A percentile compares a stretch with the other conserved stretches of the same genome.
These are phyloP conservation scores for Marasmius sp. DNA, from an alignment of 1,284 basidiomycete species.

Conservation along the genomic window DNA sequence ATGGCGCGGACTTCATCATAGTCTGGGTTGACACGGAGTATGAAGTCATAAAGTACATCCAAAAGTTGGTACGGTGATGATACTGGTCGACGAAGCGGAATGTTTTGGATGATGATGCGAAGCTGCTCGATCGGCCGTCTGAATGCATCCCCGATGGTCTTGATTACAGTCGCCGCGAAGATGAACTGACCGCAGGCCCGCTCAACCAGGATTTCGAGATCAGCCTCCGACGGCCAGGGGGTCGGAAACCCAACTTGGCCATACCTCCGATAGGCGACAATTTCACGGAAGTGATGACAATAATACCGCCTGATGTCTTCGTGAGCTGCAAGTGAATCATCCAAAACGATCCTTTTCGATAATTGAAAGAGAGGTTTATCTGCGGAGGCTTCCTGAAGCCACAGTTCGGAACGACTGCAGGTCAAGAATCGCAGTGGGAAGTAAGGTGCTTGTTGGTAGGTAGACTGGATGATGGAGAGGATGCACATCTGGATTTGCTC, in stretches of 20 bases:
- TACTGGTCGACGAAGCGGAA: not conserved
- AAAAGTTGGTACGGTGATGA: slow-evolving; percentile 16
- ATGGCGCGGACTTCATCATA: not conserved
- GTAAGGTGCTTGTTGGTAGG: no score
- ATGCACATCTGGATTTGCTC: not conserved
- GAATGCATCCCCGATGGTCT: slow-evolving; percentile 20
- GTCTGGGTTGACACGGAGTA: not conserved
- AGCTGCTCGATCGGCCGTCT: slow-evolving; percentile 22
- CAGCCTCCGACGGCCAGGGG: slow-evolving; percentile 19
- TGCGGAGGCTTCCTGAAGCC: slow-evolving; percentile 19
- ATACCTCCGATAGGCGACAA: not conserved
- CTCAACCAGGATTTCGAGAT: slow-evolving; percentile 19
- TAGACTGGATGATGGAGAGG: not conserved
- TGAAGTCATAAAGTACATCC: slow-evolving; percentile 16
- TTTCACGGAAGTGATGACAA: not conserved
- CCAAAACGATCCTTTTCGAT: no score
- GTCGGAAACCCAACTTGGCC: not conserved
- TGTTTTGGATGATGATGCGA: slow-evolving; percentile 15
- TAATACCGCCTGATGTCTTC: not conserved
- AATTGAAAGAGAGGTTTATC: not conserved
- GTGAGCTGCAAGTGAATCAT: no score
- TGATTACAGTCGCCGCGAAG: slow-evolving; percentile 25
- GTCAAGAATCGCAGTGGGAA: slow-evolving; percentile 25
- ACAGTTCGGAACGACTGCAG: slow-evolving; percentile 22
- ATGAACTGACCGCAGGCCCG: slow-evolving; percentile 23